Evolutionary conservation across 768 basidiomycete genomes (phyloP).

Genomic region (Hericium rajendrae): DNA sequence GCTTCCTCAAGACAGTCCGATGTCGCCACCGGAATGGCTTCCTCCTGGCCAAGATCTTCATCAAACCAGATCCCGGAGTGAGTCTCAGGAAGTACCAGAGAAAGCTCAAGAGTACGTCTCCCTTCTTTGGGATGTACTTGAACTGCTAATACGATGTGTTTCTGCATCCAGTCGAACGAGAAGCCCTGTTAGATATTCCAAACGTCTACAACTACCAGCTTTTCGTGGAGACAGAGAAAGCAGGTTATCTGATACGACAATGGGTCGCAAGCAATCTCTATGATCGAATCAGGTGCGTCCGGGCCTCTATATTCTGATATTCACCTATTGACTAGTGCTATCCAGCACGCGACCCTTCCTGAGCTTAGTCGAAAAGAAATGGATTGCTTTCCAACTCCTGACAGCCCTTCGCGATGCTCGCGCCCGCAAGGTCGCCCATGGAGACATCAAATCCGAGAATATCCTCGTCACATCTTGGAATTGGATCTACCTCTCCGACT

Average conservation of each 20-base stretch:
- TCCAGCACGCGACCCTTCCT: constrained; percentile 91
- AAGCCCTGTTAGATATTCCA: constrained; percentile 71
- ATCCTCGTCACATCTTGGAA: constrained; percentile 95
- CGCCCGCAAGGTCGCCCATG: constrained; percentile 84
- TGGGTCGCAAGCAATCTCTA: constrained; percentile 93
- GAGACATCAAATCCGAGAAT: constrained; percentile 97
- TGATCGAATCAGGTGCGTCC: constrained; percentile 85
- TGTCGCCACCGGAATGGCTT: constrained; percentile 76
- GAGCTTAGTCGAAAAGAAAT: constrained; percentile 87
- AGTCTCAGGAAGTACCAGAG: constrained; percentile 67
- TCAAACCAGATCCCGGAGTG: constrained; percentile 79
- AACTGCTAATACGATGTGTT: neutral
- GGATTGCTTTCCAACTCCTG: constrained; percentile 92
- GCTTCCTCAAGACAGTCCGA: constrained; percentile 75
- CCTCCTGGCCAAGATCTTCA: constrained; percentile 73
- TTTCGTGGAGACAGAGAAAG: constrained; percentile 91
- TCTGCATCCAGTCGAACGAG: constrained; percentile 54
- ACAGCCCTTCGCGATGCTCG: constrained; percentile 77
- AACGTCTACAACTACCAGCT: constrained; percentile 86
- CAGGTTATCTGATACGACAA: constrained; percentile 90
- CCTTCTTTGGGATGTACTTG: neutral
- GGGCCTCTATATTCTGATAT: neutral
- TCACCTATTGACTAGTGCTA: neutral
- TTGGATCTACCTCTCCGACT: constrained; percentile 92
- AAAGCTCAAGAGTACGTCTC: constrained; percentile 59